These are phyloP conservation scores for Kwoniella europaea DNA, from an alignment of 768 basidiomycete genomes.

Conservation along the genomic window DNA sequence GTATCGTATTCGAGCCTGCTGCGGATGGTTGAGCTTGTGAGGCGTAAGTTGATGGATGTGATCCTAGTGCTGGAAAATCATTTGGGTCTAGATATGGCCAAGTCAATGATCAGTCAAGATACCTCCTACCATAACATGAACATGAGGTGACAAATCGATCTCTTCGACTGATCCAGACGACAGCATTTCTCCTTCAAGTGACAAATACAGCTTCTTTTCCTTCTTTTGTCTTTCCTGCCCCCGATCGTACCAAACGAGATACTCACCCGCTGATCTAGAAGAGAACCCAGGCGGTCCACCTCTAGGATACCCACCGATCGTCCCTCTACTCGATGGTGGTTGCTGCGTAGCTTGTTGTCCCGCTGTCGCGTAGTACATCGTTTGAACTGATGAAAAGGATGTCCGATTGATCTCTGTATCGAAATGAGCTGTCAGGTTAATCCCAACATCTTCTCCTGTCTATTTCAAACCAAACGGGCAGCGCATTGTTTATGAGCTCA, in stretches of 20 bases:
- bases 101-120: neutral
- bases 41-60: conserved; percentile 46
- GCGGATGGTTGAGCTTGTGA: conserved; percentile 45
- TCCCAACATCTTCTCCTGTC: too few species aligned
- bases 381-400: conserved; percentile 1
- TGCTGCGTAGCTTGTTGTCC: conserved; percentile 45
- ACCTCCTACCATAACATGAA: too few species aligned
- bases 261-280: conserved; percentile 38
- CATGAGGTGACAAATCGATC: too few species aligned
- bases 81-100: conserved; percentile 38
- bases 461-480: too few species aligned
- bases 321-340: conserved; percentile 26
- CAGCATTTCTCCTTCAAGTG: neutral
- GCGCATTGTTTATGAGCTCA: too few species aligned
- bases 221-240: neutral
- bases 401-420: neutral
- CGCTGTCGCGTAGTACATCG: conserved; percentile 52
- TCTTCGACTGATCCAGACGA: too few species aligned
- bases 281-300: conserved; percentile 51
- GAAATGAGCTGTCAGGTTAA: too few species aligned
- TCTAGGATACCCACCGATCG: conserved; percentile 34
- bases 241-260: neutral
- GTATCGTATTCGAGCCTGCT: conserved; percentile 25
- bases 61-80: conserved; percentile 55
- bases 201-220: neutral